A percentile compares a stretch with the other conserved stretches of the same genome.
Evolutionary conservation across 2,329 filamentous ascomycete genomes (phyloP).

Genomic region (Paracoccidioides brasiliensis): DNA sequence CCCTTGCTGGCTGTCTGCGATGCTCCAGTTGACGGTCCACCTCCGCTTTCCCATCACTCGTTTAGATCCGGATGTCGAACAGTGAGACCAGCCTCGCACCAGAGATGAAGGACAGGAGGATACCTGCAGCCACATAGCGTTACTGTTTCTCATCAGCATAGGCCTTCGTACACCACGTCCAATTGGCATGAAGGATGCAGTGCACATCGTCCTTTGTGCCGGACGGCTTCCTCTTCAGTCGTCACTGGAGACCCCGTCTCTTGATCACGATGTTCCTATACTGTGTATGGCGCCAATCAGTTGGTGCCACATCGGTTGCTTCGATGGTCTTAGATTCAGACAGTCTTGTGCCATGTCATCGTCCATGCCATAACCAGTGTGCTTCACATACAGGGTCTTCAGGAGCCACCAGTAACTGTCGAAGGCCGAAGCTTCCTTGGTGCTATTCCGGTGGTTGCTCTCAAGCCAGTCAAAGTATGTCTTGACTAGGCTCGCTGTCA

Average conservation of each 20-base stretch:
- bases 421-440: neutral
- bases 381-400: neutral
- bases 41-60: conserved; percentile 1
- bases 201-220: conserved; percentile 10
- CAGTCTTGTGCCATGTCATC: neutral
- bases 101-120: conserved; percentile 12
- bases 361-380: neutral
- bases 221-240: conserved; percentile 7
- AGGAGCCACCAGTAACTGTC: conserved; percentile 1
- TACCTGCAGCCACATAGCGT: conserved; percentile 7
- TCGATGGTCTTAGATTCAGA: neutral
- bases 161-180: conserved; percentile 7
- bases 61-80: conserved; percentile 9
- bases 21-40: conserved; percentile 1
- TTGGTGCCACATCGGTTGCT: neutral
- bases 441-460: neutral
- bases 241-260: conserved; percentile 8
- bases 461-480: conserved; percentile 1
- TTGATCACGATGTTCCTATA: conserved; percentile 11
- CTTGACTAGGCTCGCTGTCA: neutral
- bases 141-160: conserved; percentile 12
- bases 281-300: conserved; percentile 5
- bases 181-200: conserved; percentile 7
- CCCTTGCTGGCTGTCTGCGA: neutral
- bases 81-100: conserved; percentile 11